Base-by-base conservation (phyloP, 2,329 filamentous ascomycete genomes). In the Beauveria pseudobassiana region DNA sequence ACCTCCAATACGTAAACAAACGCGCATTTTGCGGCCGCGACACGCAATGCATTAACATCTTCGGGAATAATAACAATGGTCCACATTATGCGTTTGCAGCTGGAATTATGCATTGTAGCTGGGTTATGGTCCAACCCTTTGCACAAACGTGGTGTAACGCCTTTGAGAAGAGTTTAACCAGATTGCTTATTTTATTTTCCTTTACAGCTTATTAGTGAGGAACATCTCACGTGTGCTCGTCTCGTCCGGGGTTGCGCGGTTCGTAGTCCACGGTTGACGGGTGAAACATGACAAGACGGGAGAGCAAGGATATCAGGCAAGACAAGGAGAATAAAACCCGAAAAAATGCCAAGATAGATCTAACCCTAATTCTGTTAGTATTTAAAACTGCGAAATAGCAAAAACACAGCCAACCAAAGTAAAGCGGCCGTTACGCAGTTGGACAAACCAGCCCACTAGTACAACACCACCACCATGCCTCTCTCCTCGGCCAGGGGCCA, bases 61-160 rank as follows among this genome's bases (percentile, higher is more conserved):
- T 42, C 7, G 28, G 10, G 45, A 50, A 59, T 59, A 50, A 59
- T 59, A 59, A 50, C 56, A 59, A 43, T 59, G 56, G 45, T 51
- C 56, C 56, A 59, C 56, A 59, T 42, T 30, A 59, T 58, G 43
- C 55, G 49, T 58, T 26, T 58, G 55, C 49, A 57, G 54, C 28
- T 38, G 54, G 28, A 12, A 9, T 18, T 26, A 12, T 30, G 30
- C 43, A 8, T 16, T 38, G 34, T 38, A 38, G 34, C 34, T 38
- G 12, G 12, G 34, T 2, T 38, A 38, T 2, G 12, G 5, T 34
- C 54, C 43, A 57, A 49, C 28, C 43, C 8, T 24, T 48, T 38
- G 38, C 18, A 20, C 24, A 46, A 45, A 43, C 18, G n/a, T 46
- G 53, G 20, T 46, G 18, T 8, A 9, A 34, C 9, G 3, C 2